Evolutionary conservation across 2,329 filamentous ascomycete genomes (phyloP).

Genomic region (Penicillium olsonii): DNA sequence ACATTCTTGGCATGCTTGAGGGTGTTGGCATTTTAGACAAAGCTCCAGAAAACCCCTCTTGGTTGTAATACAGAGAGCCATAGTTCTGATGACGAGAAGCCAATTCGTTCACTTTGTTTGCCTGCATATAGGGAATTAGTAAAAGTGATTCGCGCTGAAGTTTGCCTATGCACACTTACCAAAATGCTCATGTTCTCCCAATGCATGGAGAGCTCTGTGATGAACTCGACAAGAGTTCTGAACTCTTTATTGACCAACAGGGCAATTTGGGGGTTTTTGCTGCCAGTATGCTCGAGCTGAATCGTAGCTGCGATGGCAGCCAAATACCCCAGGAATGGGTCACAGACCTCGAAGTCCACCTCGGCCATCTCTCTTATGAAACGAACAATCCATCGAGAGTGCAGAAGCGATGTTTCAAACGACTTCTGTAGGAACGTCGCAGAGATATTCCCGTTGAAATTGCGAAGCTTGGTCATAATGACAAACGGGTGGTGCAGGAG

Average conservation of each 20-base stretch:
- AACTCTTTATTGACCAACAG: constrained; percentile 25
- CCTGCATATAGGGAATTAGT: constrained; percentile 11
- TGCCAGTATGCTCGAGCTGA: constrained; percentile 29
- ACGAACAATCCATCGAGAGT: constrained; percentile 29
- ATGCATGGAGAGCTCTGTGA: constrained; percentile 21
- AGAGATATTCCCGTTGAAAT: constrained; percentile 24
- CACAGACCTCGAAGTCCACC: constrained; percentile 22
- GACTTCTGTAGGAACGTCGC: constrained; percentile 32
- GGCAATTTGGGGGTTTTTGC: constrained; percentile 28
- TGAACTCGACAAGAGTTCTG: constrained; percentile 22
- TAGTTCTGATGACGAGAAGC: constrained; percentile 25
- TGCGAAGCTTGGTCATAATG: constrained; percentile 29
- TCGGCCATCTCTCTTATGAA: constrained; percentile 28
- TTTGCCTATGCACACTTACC: constrained; percentile 10
- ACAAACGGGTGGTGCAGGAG: constrained; percentile 31
- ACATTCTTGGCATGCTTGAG: constrained; percentile 28
- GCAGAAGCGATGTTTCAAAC: constrained; percentile 29
- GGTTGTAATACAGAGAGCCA: constrained; percentile 28
- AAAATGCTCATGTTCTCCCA: constrained; percentile 26
- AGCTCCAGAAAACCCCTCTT: constrained; percentile 25
- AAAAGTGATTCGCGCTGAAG: too few relatives aligned
- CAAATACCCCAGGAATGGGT: constrained; percentile 31
- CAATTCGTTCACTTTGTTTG: constrained; percentile 21
- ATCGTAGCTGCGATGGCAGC: constrained; percentile 31
- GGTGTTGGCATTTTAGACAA: constrained; percentile 28